Evolutionary conservation across 228 moss, liverwort and hornwort genomes (phyloP).

Genomic region (Sphagnum fallax): DNA sequence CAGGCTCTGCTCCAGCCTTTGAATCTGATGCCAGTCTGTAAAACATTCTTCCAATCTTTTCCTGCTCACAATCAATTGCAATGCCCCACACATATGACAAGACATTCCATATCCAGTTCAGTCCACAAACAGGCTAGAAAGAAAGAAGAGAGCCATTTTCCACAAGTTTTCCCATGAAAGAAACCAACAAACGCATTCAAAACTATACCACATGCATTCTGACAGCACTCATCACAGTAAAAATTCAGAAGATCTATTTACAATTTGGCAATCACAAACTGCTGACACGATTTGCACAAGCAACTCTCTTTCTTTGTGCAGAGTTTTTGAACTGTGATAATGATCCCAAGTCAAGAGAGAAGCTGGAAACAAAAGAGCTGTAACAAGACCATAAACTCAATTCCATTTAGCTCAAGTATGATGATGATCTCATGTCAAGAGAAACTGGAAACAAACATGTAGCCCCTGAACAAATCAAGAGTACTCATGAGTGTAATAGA

Average conservation of each 20-base stretch:
- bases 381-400: too few species aligned
- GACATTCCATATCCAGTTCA: not conserved
- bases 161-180: not conserved
- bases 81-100: conserved; percentile 4
- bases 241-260: not conserved
- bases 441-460: too few species aligned
- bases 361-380: too few species aligned
- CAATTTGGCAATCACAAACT: not conserved
- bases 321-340: too few species aligned
- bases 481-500: not conserved
- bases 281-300: too few species aligned
- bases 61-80: conserved; percentile 52
- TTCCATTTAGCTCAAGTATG: too few species aligned
- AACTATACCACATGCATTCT: not conserved
- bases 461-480: too few species aligned
- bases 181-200: not conserved
- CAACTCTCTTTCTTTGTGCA: too few species aligned
- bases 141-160: not conserved
- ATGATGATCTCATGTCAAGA: too few species aligned
- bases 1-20: conserved; percentile 44
- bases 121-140: not conserved
- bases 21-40: conserved; percentile 47
- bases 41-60: conserved; percentile 54
- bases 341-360: too few species aligned
- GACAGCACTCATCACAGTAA: not conserved